Evolutionary conservation across 2,329 filamentous ascomycete species (phyloP).

Genomic region (Acarospora socialis): DNA sequence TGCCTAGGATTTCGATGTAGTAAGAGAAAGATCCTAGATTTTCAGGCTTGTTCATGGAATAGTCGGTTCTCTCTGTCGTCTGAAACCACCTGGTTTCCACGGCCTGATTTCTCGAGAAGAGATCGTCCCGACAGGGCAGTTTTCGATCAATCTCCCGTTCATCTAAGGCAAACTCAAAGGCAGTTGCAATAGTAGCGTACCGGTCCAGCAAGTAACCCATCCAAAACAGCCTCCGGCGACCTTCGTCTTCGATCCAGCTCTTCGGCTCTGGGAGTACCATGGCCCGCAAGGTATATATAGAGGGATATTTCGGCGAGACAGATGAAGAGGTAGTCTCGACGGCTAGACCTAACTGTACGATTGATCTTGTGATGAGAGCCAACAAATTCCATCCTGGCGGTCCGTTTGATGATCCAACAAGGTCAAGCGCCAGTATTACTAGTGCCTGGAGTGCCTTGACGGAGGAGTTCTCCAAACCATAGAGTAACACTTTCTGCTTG

Average conservation of each 20-base stretch:
- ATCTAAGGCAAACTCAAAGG: constrained; percentile 80
- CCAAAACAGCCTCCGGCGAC: constrained; percentile 75
- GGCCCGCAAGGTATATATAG: constrained; percentile 77
- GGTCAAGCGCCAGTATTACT: constrained; percentile 71
- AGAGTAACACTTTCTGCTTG: constrained; percentile 74
- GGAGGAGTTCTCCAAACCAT: constrained; percentile 78
- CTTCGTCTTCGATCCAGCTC: constrained; percentile 83
- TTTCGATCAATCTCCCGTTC: constrained; percentile 82
- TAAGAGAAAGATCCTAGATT: constrained; percentile 80
- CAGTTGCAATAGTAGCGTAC: constrained; percentile 80
- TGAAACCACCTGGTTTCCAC: constrained; percentile 77
- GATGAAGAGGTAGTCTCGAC: constrained; percentile 70
- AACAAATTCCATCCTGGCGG: constrained; percentile 87
- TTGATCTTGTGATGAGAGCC: constrained; percentile 73
- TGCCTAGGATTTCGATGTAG: constrained; percentile 79
- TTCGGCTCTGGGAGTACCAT: constrained; percentile 71
- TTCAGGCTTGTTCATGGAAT: constrained; percentile 54
- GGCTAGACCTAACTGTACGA: constrained; percentile 73
- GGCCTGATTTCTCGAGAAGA: constrained; percentile 69
- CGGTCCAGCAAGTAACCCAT: constrained; percentile 84
- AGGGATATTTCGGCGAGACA: constrained; percentile 63
- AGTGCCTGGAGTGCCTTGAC: constrained; percentile 78
- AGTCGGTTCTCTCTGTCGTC: constrained; percentile 41
- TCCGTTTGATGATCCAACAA: constrained; percentile 76
- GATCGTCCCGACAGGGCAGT: constrained; percentile 73